Percentiles rank a stretch among this genome's conserved stretches.
Conservation (phyloP, 2,329 filamentous ascomycete species). For the Neurospora sp. region DNA sequence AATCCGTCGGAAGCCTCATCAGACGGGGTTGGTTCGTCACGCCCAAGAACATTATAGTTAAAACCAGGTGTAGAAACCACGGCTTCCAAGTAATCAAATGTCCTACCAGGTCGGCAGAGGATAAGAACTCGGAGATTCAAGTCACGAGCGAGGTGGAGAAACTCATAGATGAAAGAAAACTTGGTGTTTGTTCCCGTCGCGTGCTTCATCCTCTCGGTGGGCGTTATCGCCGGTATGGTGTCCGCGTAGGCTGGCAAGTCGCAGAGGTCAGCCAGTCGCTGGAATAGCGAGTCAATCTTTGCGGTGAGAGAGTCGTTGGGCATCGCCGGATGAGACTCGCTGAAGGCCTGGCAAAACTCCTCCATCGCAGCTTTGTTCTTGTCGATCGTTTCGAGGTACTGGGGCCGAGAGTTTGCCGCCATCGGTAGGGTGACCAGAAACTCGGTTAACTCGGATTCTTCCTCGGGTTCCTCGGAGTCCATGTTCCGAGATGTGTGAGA, state of each 20-base stretch:
- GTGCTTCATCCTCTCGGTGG: slow-evolving; percentile 39
- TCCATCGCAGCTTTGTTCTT: slow-evolving; percentile 33
- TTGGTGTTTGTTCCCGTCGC: slow-evolving; percentile 48
- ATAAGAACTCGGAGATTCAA: slow-evolving; percentile 41
- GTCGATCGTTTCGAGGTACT: slow-evolving; percentile 40
- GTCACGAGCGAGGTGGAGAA: slow-evolving; percentile 36
- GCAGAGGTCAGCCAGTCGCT: slow-evolving; percentile 41
- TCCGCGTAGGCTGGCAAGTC: slow-evolving; percentile 45
- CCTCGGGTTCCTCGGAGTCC: slow-evolving; percentile 6
- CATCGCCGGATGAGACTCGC: slow-evolving; percentile 25
- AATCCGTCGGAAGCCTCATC: slow-evolving; percentile 13
- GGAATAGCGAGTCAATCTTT: slow-evolving; percentile 42
- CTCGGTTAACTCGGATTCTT: slow-evolving; percentile 20
- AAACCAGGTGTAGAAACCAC: slow-evolving; percentile 33
- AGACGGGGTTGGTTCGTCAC: slow-evolving; percentile 4
- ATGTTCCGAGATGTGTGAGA: neutral
- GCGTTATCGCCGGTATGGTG: slow-evolving; percentile 32
- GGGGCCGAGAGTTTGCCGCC: slow-evolving; percentile 38
- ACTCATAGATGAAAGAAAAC: slow-evolving; percentile 47
- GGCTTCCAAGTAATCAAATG: slow-evolving; percentile 42
- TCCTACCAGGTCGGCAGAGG: slow-evolving; percentile 37
- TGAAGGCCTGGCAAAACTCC: slow-evolving; percentile 35
- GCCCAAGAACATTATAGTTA: slow-evolving; percentile 21
- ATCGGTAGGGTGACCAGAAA: slow-evolving; percentile 48
- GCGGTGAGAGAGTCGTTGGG: slow-evolving; percentile 30